Evolutionary conservation across 305 asterid genomes (phyloP).

Genomic region (Nicotiana rustica): DNA sequence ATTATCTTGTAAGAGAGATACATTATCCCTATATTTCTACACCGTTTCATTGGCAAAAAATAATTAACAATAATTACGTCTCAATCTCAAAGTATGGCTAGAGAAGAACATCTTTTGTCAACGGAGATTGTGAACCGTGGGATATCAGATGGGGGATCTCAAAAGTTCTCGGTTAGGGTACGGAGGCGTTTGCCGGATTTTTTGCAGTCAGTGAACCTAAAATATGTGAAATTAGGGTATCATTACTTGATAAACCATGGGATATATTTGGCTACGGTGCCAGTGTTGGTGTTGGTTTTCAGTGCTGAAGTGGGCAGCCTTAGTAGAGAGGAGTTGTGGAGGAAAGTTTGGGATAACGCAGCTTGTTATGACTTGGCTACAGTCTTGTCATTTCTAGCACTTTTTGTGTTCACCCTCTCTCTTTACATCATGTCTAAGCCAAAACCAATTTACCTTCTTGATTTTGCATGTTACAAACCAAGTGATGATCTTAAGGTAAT

Average conservation of each 20-base stretch:
- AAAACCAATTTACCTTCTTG: conserved; percentile 72
- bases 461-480: conserved; percentile 92
- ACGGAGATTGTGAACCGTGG: conserved; percentile 89
- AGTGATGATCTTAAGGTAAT: conserved; percentile 72
- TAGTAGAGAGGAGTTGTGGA: conserved; percentile 79
- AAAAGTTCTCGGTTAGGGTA: conserved; percentile 81
- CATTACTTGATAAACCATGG: conserved; percentile 84
- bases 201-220: conserved; percentile 84
- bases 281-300: conserved; percentile 69
- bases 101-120: conserved; percentile 75
- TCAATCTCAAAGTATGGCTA: conserved; percentile 43
- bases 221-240: conserved; percentile 92
- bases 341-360: conserved; percentile 76
- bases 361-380: conserved; percentile 72
- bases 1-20: conserved; percentile 20
- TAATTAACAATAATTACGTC: background rate
- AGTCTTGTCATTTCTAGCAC: conserved; percentile 58
- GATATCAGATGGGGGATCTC: conserved; percentile 72
- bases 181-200: conserved; percentile 82
- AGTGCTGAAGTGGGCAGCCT: conserved; percentile 80
- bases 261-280: conserved; percentile 72
- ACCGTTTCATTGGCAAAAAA: background rate
- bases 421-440: conserved; percentile 83
- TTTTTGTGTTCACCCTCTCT: conserved; percentile 65
- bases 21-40: conserved; percentile 23